Base-by-base conservation (phyloP, 2,329 filamentous ascomycete genomes). In the Cladosporium sp. region DNA sequence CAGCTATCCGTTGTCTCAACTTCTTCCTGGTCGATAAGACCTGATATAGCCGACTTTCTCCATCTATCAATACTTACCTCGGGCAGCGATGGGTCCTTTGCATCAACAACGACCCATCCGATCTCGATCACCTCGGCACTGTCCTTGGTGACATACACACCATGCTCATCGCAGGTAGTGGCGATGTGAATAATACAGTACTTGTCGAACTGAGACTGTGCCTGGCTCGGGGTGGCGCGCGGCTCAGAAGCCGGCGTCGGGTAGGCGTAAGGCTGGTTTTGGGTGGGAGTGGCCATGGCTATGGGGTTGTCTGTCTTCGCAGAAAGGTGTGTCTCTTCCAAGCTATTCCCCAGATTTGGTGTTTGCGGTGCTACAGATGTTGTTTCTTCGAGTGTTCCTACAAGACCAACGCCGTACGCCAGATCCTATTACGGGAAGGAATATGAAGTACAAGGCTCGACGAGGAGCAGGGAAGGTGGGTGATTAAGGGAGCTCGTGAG, bases 121-220 rank as follows among this genome's bases (percentile, higher is more conserved):
- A 98, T 80, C 80, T 98, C 93, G 71, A 98, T 98, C 59, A 98
- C 93, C 76, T 98, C 93, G 55, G 93, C 93, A 53, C 93, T 97
- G 73, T 98, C 93, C 74, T 97, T 97, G 53, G 93, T 98, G 53
- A 98, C 93, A 72, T 98, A 98, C 59, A 98, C 93, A 56, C 93
- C 93, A 73, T 98, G 93, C 72, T 98, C 93, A 71, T 98, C 93
- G 74, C 93, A 98, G 61, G 93, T 98, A 30, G 93, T 98, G 57
- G 93, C 93, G 66, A 97, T 92, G 72, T 98, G 93, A 69, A 97
- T 95, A 66, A 98, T 88, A 59, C 96, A 86, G 74, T 95, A 98
- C 70, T 92, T 88, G 76, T 98, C 93, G 72, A 95, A 66, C 38
- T 55, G 53, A 33, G 52, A 55, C 35, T 52, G 51, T 25, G 54